Percentiles rank a stretch among this genome's conserved stretches.
These are phyloP conservation scores for Rasamsonia emersonii DNA, from an alignment of 2,329 filamentous ascomycete species.

Conservation along the genomic window DNA sequence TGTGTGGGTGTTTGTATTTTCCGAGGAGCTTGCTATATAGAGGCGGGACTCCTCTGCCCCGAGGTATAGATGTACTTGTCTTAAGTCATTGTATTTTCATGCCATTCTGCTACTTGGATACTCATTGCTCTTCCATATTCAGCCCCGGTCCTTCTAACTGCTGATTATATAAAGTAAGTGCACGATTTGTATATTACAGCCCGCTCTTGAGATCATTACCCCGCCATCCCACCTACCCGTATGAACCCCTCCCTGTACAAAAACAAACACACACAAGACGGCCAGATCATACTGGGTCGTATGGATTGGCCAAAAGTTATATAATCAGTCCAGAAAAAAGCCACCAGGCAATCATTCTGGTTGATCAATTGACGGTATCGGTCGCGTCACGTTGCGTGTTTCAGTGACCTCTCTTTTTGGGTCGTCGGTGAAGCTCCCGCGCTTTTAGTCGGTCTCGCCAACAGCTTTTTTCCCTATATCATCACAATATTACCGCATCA, in stretches of 20 bases:
- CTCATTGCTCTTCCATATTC: too few relatives aligned
- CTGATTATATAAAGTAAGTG: constrained; percentile 12
- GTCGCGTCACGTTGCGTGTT: constrained; percentile 11
- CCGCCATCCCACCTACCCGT: constrained; percentile 11
- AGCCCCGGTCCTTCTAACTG: too few relatives aligned
- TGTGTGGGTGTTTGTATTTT: constrained; percentile 2
- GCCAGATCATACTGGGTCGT: constrained; percentile 3
- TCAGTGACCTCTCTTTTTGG: constrained; percentile 25
- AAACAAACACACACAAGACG: constrained; percentile 2
- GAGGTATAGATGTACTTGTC: too few relatives aligned
- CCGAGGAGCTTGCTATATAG: too few relatives aligned
- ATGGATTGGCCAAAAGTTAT: too few relatives aligned
- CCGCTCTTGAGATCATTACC: constrained; percentile 11
- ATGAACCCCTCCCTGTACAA: constrained; percentile 3
- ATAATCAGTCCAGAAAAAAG: too few relatives aligned
- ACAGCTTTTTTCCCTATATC: constrained; percentile 14
- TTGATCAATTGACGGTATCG: constrained; percentile 9
- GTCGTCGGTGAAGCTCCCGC: constrained; percentile 31
- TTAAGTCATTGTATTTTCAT: too few relatives aligned
- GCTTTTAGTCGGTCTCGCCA: constrained; percentile 24
- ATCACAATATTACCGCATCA: constrained; percentile 5
- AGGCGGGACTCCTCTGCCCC: too few relatives aligned
- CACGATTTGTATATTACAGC: constrained; percentile 10
- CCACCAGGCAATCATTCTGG: too few relatives aligned
- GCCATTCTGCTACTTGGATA: too few relatives aligned